Base-by-base conservation (phyloP, 768 basidiomycete genomes). In the Boletus sp. region DNA sequence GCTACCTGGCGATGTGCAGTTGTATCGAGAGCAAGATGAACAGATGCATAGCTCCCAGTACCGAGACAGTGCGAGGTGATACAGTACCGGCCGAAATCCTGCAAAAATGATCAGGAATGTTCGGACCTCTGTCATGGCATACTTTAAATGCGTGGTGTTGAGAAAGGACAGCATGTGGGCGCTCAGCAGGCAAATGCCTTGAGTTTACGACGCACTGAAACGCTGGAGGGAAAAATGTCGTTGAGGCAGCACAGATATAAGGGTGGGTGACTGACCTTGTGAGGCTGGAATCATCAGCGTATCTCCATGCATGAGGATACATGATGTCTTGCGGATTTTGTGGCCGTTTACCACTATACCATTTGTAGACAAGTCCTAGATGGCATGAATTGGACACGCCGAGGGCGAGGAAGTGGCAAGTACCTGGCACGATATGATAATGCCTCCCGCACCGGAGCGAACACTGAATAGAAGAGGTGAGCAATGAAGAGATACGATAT, bases 1-100 rank as follows among this genome's bases (percentile, higher is more conserved):
- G 91, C 91, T 29, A 90, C 88, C 72, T 93, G 91, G 44, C 83
- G 79, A 61, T 83, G 80, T 46, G 77, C 81, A 9, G 72, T 68
- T 10, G 78, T 81, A 64, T 90, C 88, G 56, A 90, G 76, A 17
- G 90, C 89, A 24, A 93, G 79, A 64, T 91, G 86, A 1, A 93
- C 91, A 1, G 85, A 87, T 0, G 90, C 91, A 70, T 92, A 93
- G 41, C 87, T 87, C 5, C 91, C 91, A 24, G 83, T 85, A 41
- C 91, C 91, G 12, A 93, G 80, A 62, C 85, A 88, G 57, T 92
- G 89, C 4, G 86, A 84, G 18, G 87, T 90, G n/a, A 92, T 83
- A 15, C 82, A 73, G 63, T 89, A 92, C 46, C 76, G 74, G 14
- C 87, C 89, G 37, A 92, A 76, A 50, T 69, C 76, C 89, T 89